Percentiles rank a stretch among this genome's conserved stretches.
Evolutionary conservation across 2,329 filamentous ascomycete species (phyloP).

Genomic region (Diaporthe ampelina): DNA sequence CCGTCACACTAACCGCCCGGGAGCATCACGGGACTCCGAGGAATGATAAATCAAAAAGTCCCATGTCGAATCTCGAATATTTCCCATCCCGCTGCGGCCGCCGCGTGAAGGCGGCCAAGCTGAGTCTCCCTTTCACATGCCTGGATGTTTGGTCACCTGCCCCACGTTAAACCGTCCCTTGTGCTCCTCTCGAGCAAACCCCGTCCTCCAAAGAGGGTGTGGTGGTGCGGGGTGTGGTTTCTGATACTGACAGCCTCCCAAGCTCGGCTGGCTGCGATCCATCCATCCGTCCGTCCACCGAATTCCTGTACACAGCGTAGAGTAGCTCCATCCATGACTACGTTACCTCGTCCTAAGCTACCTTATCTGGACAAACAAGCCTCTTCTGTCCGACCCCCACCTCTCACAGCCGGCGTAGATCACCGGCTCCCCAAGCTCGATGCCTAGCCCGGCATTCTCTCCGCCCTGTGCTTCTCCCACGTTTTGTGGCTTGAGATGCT

Average conservation of each 20-base stretch:
- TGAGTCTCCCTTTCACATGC: conserved; percentile 20
- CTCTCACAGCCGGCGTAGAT: conserved; percentile 14
- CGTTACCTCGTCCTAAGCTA: neutral
- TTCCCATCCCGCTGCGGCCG: conserved; percentile 14
- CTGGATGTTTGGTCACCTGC: conserved; percentile 2
- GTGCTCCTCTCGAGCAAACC: neutral
- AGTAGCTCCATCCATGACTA: too few relatives aligned
- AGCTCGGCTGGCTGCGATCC: conserved; percentile 14
- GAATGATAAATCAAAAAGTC: conserved; percentile 24
- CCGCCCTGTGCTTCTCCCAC: conserved; percentile 1
- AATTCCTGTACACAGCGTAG: neutral
- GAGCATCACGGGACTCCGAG: conserved; percentile 22
- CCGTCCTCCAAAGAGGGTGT: neutral
- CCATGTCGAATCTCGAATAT: neutral
- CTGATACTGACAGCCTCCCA: conserved; percentile 19
- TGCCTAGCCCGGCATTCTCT: neutral
- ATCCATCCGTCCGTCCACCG: neutral
- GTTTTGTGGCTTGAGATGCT: conserved; percentile 28
- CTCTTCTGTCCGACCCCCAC: conserved; percentile 5
- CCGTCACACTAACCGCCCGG: conserved; percentile 10
- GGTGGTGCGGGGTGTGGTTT: conserved; percentile 23
- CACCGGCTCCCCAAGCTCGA: neutral
- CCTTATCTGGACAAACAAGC: neutral
- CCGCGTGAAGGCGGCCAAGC: neutral
- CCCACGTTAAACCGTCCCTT: neutral